Percentiles rank a stretch among this genome's conserved stretches.
phyloP scores from a whole-genome alignment of 73 alveolate species.

The Stentor roeselii region DNA sequence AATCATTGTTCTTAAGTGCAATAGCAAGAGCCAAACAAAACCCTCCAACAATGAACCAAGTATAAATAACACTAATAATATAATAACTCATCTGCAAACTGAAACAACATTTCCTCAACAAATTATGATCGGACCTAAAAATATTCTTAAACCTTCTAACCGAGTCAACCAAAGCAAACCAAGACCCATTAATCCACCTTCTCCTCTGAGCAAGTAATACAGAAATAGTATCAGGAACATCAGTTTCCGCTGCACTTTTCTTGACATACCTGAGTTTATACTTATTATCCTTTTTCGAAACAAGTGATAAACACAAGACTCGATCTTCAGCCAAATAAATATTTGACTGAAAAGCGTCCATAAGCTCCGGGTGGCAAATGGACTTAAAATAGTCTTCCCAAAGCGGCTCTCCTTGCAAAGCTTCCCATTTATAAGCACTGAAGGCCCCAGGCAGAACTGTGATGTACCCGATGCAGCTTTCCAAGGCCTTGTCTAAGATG shows the following conservation, averaged over 20 bases:
- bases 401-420: conserved; percentile 29
- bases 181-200: conserved; percentile 30
- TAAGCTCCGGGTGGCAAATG: background rate
- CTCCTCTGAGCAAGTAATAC: background rate
- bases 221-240: conserved; percentile 25
- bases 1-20: background rate
- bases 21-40: conserved; percentile 1
- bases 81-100: conserved; percentile 21
- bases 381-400: conserved; percentile 30
- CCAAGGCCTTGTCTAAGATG: conserved; percentile 31
- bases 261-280: background rate
- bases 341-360: conserved; percentile 31
- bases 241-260: conserved; percentile 26
- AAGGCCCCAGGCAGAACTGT: conserved; percentile 42
- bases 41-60: conserved; percentile 25
- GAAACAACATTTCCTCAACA: background rate
- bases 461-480: conserved; percentile 27
- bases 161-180: conserved; percentile 26
- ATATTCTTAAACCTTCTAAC: conserved; percentile 7
- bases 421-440: conserved; percentile 41
- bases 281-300: background rate
- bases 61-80: background rate
- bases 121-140: background rate
- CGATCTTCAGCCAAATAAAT: conserved; percentile 31
- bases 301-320: conserved; percentile 18